phyloP scores from a whole-genome alignment of 352 stramenopile species.

The Globisporangium irregulare region DNA sequence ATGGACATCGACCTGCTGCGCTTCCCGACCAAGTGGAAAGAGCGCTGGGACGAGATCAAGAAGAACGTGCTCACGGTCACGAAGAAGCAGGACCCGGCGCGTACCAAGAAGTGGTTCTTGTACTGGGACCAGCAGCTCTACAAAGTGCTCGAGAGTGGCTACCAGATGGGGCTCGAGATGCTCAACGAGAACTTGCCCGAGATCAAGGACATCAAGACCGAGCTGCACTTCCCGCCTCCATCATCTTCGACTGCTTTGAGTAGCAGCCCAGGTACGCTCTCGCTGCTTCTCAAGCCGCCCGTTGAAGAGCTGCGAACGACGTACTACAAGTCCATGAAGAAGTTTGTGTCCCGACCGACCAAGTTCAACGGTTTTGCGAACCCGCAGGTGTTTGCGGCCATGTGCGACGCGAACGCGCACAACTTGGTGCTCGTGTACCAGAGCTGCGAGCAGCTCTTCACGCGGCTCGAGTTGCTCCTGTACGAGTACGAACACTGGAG shows the following conservation, averaged over 20 bases:
- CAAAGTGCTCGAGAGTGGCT: conserved; percentile 93
- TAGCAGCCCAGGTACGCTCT: conserved; percentile 9
- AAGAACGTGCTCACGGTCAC: conserved; percentile 58
- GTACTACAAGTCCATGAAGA: conserved; percentile 95
- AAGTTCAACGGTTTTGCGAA: conserved; percentile 90
- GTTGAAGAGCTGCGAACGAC: conserved; percentile 91
- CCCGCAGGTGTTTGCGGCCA: conserved; percentile 78
- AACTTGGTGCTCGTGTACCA: conserved; percentile 89
- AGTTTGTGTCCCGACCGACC: conserved; percentile 90
- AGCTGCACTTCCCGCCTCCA: conserved; percentile 58
- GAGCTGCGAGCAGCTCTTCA: conserved; percentile 91
- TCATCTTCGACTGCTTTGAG: background rate
- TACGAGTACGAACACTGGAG: conserved; percentile 86
- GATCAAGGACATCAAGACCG: conserved; percentile 84
- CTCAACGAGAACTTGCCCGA: conserved; percentile 93
- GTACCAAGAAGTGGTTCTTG: conserved; percentile 88
- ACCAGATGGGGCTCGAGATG: conserved; percentile 92
- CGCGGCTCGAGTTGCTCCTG: conserved; percentile 63
- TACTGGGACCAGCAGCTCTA: conserved; percentile 96
- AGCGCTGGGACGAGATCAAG: conserved; percentile 83
- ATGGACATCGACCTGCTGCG: conserved; percentile 91
- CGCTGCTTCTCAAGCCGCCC: conserved; percentile 86
- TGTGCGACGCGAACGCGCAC: conserved; percentile 86
- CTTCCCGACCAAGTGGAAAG: conserved; percentile 85
- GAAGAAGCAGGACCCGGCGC: conserved; percentile 75